These are phyloP conservation scores for Plasmodium reichenowi DNA, from an alignment of 169 alveolate species.

Conservation along the genomic window DNA sequence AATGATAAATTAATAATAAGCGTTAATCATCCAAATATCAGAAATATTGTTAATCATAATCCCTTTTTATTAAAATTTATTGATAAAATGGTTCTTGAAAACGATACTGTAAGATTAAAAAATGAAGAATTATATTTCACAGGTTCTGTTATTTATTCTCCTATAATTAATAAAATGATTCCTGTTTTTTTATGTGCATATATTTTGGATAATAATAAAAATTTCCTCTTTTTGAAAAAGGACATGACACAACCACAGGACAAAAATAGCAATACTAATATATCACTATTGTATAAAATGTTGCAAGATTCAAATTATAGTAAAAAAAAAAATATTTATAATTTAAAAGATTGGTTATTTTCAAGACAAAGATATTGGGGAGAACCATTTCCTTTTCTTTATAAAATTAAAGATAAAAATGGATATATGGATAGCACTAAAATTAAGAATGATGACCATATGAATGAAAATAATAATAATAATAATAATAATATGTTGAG, in stretches of 20 bases:
- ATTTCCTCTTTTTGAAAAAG: conserved; percentile 27
- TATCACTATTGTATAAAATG: conserved; percentile 11
- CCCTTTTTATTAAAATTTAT: conserved; percentile 13
- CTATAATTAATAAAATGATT: conserved; percentile 65
- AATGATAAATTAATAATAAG: conserved; percentile 57
- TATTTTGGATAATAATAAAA: conserved; percentile 41
- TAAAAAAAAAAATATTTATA: conserved; percentile 73
- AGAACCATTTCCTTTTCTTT: conserved; percentile 93
- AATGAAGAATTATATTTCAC: conserved; percentile 44
- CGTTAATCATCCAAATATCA: conserved; percentile 54
- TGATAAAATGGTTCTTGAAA: background rate
- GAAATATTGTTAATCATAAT: conserved; percentile 23
- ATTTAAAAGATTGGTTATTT: conserved; percentile 92
- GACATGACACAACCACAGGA: background rate
- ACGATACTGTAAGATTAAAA: conserved; percentile 37
- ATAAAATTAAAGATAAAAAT: conserved; percentile 49
- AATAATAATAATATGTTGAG: background rate
- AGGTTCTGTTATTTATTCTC: conserved; percentile 70
- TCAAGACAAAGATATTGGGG: conserved; percentile 95
- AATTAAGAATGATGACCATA: background rate
- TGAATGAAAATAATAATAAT: background rate
- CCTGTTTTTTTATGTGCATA: conserved; percentile 77
- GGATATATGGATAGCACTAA: conserved; percentile 28
- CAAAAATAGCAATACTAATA: conserved; percentile 4
- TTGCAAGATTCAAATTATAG: conserved; percentile 32